phyloP scores from a whole-genome alignment of 2,329 filamentous ascomycete species.

The Aspergillus piperis region DNA sequence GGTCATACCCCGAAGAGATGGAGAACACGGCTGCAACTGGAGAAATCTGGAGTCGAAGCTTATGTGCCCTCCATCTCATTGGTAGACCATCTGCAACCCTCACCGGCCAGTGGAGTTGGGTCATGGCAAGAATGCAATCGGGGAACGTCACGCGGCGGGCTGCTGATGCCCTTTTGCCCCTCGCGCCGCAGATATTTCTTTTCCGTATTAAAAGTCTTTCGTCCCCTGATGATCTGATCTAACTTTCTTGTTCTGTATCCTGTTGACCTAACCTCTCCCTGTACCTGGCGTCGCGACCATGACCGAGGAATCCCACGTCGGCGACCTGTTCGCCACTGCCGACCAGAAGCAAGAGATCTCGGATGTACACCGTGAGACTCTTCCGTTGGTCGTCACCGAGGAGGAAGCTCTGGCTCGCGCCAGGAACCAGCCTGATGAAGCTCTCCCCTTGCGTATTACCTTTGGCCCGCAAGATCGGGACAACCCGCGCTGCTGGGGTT shows the following conservation, averaged over 20 bases:
- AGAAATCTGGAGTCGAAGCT: slow-evolving; percentile 9
- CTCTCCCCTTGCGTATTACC: slow-evolving; percentile 25
- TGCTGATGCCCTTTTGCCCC: neutral
- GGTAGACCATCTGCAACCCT: neutral
- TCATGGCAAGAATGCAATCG: neutral
- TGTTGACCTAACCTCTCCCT: neutral
- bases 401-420: slow-evolving; percentile 29
- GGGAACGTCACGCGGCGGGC: neutral
- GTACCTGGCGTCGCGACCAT: neutral
- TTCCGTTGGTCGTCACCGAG: slow-evolving; percentile 22
- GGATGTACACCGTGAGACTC: slow-evolving; percentile 16
- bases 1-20: neutral
- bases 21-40: neutral
- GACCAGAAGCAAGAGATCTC: slow-evolving; percentile 19
- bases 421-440: slow-evolving; percentile 24
- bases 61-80: neutral
- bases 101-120: neutral
- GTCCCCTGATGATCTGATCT: neutral
- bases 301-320: neutral
- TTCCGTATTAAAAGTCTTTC: too few relatives aligned
- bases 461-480: slow-evolving; percentile 29
- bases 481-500: slow-evolving; percentile 45
- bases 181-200: neutral
- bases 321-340: neutral
- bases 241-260: neutral